These are phyloP conservation scores for Astragalus glycyphyllos DNA, from an alignment of 306 rosid genomes.

Conservation along the genomic window DNA sequence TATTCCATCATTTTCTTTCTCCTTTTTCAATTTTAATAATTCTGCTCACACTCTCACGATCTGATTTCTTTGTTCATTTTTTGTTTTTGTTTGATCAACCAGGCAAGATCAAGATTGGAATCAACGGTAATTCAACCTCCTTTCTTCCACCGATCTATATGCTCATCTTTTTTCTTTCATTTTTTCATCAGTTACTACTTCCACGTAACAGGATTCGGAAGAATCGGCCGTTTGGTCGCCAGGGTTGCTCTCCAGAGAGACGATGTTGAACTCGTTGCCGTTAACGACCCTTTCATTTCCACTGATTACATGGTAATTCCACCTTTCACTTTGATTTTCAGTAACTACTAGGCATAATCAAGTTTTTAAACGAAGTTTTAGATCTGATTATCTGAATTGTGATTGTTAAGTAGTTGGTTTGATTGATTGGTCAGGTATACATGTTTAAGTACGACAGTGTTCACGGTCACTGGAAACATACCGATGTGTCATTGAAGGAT, in stretches of 20 bases:
- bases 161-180: too few relatives aligned
- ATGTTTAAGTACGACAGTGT: constrained; percentile 77
- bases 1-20: not conserved
- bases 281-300: constrained; percentile 70
- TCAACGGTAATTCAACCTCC: constrained; percentile 53
- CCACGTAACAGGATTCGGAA: constrained; percentile 59
- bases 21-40: not conserved
- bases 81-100: not conserved
- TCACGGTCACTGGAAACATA: constrained; percentile 75
- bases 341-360: too few relatives aligned
- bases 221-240: constrained; percentile 47
- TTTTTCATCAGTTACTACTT: not conserved
- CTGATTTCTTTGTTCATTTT: not conserved
- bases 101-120: constrained; percentile 75
- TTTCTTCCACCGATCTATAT: not conserved
- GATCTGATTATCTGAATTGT: not conserved
- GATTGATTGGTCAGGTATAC: constrained; percentile 50
- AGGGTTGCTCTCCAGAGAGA: constrained; percentile 47
- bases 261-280: constrained; percentile 66
- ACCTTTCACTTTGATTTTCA: not conserved
- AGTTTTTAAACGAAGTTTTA: too few relatives aligned
- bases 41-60: not conserved
- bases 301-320: constrained; percentile 61
- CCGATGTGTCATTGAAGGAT: constrained; percentile 56
- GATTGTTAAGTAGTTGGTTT: not conserved